A percentile compares a stretch with the other conserved stretches of the same genome.
phyloP scores from a whole-genome alignment of 2,329 filamentous ascomycete genomes.

The Allantophomopsis lycopodina region DNA sequence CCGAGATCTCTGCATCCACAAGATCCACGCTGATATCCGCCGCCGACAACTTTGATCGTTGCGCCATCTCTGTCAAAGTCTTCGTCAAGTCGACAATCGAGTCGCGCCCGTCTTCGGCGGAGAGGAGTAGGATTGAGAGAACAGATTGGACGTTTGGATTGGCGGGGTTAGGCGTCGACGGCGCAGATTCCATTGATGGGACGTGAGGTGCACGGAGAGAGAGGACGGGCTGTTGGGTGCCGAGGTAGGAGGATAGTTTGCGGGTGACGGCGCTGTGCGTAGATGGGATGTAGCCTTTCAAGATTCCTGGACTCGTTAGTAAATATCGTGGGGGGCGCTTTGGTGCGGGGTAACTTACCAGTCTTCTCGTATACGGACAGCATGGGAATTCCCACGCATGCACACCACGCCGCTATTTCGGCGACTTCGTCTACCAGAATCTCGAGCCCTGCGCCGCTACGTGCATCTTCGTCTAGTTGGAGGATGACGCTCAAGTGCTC shows the following conservation, averaged over 20 bases:
- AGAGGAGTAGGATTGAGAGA: slow-evolving; percentile 62
- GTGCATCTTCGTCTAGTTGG: slow-evolving; percentile 54
- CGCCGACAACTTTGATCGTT: slow-evolving; percentile 68
- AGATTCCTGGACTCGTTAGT: slow-evolving; percentile 43
- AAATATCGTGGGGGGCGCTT: slow-evolving; percentile 1
- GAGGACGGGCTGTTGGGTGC: slow-evolving; percentile 56
- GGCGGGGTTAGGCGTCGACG: slow-evolving; percentile 27
- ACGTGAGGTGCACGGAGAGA: slow-evolving; percentile 61
- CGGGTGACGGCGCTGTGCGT: slow-evolving; percentile 67
- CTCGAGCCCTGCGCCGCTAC: slow-evolving; percentile 63
- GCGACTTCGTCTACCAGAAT: slow-evolving; percentile 79
- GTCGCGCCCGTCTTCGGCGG: slow-evolving; percentile 77
- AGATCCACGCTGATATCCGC: slow-evolving; percentile 75
- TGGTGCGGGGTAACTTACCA: slow-evolving; percentile 38
- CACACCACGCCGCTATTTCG: slow-evolving; percentile 87
- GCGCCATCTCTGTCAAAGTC: slow-evolving; percentile 89
- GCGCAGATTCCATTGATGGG: slow-evolving; percentile 37
- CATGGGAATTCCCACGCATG: slow-evolving; percentile 74
- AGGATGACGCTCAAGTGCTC: slow-evolving; percentile 81
- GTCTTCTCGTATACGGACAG: slow-evolving; percentile 88
- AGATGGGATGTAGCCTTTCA: slow-evolving; percentile 82
- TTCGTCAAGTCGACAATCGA: slow-evolving; percentile 92
- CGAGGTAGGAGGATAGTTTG: slow-evolving; percentile 82
- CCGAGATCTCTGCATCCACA: slow-evolving; percentile 75
- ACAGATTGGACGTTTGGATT: slow-evolving; percentile 21